A percentile compares a stretch with the other conserved stretches of the same genome.
Evolutionary conservation across 495 filamentous ascomycete genomes (phyloP).

Genomic region (Penicillium bialowiezense): DNA sequence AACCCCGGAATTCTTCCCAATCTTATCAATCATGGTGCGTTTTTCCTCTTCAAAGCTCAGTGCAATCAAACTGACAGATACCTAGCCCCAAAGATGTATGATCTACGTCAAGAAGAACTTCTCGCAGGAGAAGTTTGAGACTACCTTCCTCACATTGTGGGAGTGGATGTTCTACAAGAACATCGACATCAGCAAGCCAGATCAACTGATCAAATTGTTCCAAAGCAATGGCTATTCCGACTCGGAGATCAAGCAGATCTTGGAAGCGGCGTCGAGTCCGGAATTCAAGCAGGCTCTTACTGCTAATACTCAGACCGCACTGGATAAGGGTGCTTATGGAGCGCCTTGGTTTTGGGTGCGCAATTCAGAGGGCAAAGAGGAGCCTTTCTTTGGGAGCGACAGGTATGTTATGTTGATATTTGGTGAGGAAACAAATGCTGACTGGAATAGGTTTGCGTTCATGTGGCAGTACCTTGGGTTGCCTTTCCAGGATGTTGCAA

Average conservation of each 20-base stretch:
- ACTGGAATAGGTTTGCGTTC: constrained; percentile 28
- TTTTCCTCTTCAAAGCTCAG: background rate
- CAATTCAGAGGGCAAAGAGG: constrained; percentile 53
- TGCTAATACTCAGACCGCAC: constrained; percentile 56
- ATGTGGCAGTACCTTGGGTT: constrained; percentile 41
- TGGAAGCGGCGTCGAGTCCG: constrained; percentile 41
- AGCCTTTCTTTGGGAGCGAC: constrained; percentile 79
- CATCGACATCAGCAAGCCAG: constrained; percentile 48
- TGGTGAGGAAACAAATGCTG: no score
- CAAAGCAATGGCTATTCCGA: constrained; percentile 32
- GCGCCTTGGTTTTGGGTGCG: constrained; percentile 74
- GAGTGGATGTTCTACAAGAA: constrained; percentile 45
- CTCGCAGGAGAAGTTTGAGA: constrained; percentile 38
- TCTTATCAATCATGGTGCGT: constrained; percentile 44
- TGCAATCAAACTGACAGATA: background rate
- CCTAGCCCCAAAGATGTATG: constrained; percentile 60
- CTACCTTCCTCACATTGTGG: constrained; percentile 44
- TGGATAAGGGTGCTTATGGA: constrained; percentile 65
- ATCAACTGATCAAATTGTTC: constrained; percentile 33
- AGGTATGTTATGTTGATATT: constrained; percentile 44
- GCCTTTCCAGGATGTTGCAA: constrained; percentile 33
- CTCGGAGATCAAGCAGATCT: constrained; percentile 47
- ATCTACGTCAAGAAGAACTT: constrained; percentile 58
- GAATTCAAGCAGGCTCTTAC: constrained; percentile 60
- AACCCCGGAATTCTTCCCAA: constrained; percentile 51